Percentiles rank a stretch among this genome's conserved stretches.
Evolutionary conservation across 768 basidiomycete genomes (phyloP).

Genomic region (Pulveroboletus sp.): DNA sequence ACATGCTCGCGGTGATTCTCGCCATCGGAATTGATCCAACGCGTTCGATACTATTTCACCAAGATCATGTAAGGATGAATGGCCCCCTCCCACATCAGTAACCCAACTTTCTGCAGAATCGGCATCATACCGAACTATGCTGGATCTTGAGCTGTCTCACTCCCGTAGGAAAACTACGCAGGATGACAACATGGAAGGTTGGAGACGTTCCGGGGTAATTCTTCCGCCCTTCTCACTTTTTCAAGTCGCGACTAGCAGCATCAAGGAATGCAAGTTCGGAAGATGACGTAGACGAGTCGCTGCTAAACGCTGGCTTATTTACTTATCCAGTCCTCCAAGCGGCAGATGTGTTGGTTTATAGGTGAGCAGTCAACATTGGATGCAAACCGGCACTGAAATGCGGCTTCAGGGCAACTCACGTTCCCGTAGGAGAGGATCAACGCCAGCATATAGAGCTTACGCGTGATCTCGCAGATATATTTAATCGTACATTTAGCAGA

Average conservation of each 20-base stretch:
- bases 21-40: slow-evolving; percentile 82
- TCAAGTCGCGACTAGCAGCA: slow-evolving; percentile 68
- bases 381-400: background rate
- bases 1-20: slow-evolving; percentile 78
- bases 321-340: slow-evolving; percentile 93
- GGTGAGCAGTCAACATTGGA: slow-evolving; percentile 38
- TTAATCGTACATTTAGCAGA: slow-evolving; percentile 64
- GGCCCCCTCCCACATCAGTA: background rate
- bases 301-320: slow-evolving; percentile 80
- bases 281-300: slow-evolving; percentile 74
- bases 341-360: slow-evolving; percentile 85
- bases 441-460: slow-evolving; percentile 89
- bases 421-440: slow-evolving; percentile 97
- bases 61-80: slow-evolving; percentile 68
- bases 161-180: slow-evolving; percentile 71
- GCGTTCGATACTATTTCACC: slow-evolving; percentile 73
- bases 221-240: background rate
- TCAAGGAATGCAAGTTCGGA: slow-evolving; percentile 70
- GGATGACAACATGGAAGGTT: slow-evolving; percentile 99
- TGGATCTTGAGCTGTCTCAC: slow-evolving; percentile 89
- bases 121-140: slow-evolving; percentile 77
- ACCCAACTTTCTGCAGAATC: slow-evolving; percentile 48
- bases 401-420: slow-evolving; percentile 69
- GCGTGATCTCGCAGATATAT: slow-evolving; percentile 76
- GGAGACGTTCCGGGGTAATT: slow-evolving; percentile 2